Evolutionary conservation across 805 yeast genomes (phyloP).

Genomic region (Candida pini): DNA sequence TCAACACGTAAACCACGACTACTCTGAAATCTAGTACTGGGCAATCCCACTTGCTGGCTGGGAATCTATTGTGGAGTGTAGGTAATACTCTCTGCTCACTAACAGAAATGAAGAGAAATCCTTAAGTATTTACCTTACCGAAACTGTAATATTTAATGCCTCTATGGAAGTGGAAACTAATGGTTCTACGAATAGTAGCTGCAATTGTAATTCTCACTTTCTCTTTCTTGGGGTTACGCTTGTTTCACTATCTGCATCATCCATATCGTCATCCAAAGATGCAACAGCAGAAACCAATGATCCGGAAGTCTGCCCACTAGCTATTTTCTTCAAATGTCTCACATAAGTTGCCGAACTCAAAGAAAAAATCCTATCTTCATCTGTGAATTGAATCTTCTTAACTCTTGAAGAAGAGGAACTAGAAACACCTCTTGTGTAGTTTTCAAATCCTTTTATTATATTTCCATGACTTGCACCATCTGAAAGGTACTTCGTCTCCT

Average conservation of each 20-base stretch:
- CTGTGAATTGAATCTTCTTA: slow-evolving; percentile 50
- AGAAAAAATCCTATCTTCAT: slow-evolving; percentile 78
- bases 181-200: too few relatives aligned
- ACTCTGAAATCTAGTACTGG: too few relatives aligned
- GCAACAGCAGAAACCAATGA: slow-evolving; percentile 9
- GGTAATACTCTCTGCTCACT: too few relatives aligned
- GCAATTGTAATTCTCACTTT: slow-evolving; percentile 4
- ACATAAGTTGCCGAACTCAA: slow-evolving; percentile 67
- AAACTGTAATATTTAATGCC: too few relatives aligned
- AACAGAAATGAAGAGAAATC: too few relatives aligned
- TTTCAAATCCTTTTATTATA: slow-evolving; percentile 88
- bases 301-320: slow-evolving; percentile 22
- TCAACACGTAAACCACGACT: too few relatives aligned
- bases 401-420: slow-evolving; percentile 29
- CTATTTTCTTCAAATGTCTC: slow-evolving; percentile 50
- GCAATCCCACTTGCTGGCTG: too few relatives aligned
- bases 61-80: too few relatives aligned
- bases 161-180: too few relatives aligned
- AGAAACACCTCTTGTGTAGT: slow-evolving; percentile 46
- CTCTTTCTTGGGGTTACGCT: slow-evolving; percentile 15
- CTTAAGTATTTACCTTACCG: too few relatives aligned
- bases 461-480: slow-evolving; percentile 67
- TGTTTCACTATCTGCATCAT: slow-evolving; percentile 19
- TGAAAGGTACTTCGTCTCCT: slow-evolving; percentile 72
- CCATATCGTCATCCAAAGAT: slow-evolving; percentile 14